Conservation (phyloP, 371 early-diverging fungal genomes). For the Mucor racemosus region DNA sequence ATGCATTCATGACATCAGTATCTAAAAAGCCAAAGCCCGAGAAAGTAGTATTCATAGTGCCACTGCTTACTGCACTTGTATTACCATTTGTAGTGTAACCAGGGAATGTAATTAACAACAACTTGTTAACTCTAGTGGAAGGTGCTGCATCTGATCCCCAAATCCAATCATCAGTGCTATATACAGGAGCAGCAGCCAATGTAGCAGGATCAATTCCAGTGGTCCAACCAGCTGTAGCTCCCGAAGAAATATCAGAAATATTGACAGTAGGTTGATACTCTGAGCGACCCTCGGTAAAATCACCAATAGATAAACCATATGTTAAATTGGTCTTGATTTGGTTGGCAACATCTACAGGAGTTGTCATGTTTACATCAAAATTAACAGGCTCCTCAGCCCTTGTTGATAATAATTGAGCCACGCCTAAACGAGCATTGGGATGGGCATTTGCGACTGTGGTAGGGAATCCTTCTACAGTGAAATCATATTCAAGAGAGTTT, state of each 20-base stretch:
- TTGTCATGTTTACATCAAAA: constrained; percentile 50
- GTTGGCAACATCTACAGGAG: constrained; percentile 39
- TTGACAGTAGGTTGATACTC: constrained; percentile 46
- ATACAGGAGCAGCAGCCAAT: constrained; percentile 15
- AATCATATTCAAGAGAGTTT: constrained; percentile 48
- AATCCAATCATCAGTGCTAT: constrained; percentile 28
- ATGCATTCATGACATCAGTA: constrained; percentile 44
- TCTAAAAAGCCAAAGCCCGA: constrained; percentile 50
- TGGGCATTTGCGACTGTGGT: constrained; percentile 4
- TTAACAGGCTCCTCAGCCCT: constrained; percentile 2
- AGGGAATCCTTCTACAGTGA: constrained; percentile 36
- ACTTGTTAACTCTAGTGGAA: constrained; percentile 15
- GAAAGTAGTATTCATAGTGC: constrained; percentile 7
- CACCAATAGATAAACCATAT: constrained; percentile 47
- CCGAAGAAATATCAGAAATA: constrained; percentile 18
- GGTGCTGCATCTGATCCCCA: constrained; percentile 28
- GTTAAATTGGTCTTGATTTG: constrained; percentile 51
- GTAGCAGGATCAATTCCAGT: constrained; percentile 3
- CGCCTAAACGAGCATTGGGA: constrained; percentile 29
- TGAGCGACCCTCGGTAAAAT: constrained; percentile 46
- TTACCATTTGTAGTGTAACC: constrained; percentile 11
- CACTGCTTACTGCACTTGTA: neutral
- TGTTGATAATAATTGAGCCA: constrained; percentile 35
- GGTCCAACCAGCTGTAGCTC: neutral
- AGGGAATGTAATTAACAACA: constrained; percentile 34